These are phyloP conservation scores for Calonectria honghensis DNA, from an alignment of 2,329 filamentous ascomycete genomes.

Conservation along the genomic window DNA sequence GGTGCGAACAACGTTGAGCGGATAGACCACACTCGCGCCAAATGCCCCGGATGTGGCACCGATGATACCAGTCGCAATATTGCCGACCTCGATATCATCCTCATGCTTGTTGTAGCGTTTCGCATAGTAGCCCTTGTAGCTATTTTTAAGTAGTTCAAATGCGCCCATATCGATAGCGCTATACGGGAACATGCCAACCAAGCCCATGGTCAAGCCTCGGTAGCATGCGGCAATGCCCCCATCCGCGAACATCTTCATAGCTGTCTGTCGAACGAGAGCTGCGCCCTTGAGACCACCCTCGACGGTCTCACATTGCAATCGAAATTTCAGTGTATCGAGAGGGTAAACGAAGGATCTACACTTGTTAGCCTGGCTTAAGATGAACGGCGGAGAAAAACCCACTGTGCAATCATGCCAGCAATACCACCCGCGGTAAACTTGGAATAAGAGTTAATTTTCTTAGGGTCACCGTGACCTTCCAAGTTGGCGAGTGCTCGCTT, in stretches of 20 bases:
- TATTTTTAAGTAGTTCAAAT: constrained; percentile 92
- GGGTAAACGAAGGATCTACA: constrained; percentile 92
- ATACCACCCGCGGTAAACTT: constrained; percentile 94
- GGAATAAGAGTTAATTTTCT: constrained; percentile 85
- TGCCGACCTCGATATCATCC: constrained; percentile 87
- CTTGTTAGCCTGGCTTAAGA: constrained; percentile 36
- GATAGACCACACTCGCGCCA: constrained; percentile 95
- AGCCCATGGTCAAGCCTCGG: constrained; percentile 93
- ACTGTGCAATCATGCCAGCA: constrained; percentile 96
- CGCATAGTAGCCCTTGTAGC: constrained; percentile 82
- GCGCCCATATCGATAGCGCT: constrained; percentile 97
- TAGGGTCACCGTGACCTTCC: constrained; percentile 91
- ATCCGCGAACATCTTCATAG: constrained; percentile 88
- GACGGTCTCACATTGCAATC: constrained; percentile 95
- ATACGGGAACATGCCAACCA: constrained; percentile 98
- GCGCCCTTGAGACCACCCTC: constrained; percentile 89
- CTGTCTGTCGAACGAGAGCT: constrained; percentile 86
- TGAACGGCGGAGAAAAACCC: constrained; percentile 58
- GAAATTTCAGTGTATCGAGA: constrained; percentile 87
- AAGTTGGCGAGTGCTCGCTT: constrained; percentile 90
- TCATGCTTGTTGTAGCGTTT: constrained; percentile 82
- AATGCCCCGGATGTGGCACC: constrained; percentile 94
- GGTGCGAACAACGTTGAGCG: constrained; percentile 93
- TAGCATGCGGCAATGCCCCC: constrained; percentile 88
- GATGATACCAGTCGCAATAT: constrained; percentile 89